These are phyloP conservation scores for Epichloe typhina DNA, from an alignment of 2,329 filamentous ascomycete genomes.

Conservation along the genomic window DNA sequence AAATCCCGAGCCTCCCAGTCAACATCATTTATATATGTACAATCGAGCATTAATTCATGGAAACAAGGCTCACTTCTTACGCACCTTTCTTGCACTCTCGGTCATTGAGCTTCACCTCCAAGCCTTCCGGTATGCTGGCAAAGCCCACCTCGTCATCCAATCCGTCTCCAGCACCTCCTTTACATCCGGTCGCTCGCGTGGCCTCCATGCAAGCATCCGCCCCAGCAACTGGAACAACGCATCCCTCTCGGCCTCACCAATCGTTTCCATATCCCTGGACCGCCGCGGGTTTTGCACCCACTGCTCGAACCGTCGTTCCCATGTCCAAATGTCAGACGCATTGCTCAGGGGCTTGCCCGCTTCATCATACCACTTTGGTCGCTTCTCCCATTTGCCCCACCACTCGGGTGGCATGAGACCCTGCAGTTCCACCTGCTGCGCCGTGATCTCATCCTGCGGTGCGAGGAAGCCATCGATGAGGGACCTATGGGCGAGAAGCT, in stretches of 20 bases:
- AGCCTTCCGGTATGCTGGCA: no score
- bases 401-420: not conserved
- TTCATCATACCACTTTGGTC: constrained; percentile 11
- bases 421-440: not conserved
- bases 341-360: constrained; percentile 6
- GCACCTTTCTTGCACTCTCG: no score
- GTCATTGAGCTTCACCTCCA: no score
- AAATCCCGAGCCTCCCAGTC: no score
- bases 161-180: no score
- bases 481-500: not conserved
- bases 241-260: constrained; percentile 7
- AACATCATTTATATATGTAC: no score
- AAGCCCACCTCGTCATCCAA: no score
- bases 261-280: constrained; percentile 2
- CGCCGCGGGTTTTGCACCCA: constrained; percentile 9
- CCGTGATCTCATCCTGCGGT: not conserved
- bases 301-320: constrained; percentile 9
- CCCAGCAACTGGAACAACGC: constrained; percentile 2
- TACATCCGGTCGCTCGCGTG: no score
- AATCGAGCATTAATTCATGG: no score
- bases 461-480: not conserved
- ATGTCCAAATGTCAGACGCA: constrained; percentile 7
- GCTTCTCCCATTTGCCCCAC: not conserved
- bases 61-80: no score
- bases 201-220: no score